phyloP scores from a whole-genome alignment of 306 rosid species.

The Vigna nakashimae region DNA sequence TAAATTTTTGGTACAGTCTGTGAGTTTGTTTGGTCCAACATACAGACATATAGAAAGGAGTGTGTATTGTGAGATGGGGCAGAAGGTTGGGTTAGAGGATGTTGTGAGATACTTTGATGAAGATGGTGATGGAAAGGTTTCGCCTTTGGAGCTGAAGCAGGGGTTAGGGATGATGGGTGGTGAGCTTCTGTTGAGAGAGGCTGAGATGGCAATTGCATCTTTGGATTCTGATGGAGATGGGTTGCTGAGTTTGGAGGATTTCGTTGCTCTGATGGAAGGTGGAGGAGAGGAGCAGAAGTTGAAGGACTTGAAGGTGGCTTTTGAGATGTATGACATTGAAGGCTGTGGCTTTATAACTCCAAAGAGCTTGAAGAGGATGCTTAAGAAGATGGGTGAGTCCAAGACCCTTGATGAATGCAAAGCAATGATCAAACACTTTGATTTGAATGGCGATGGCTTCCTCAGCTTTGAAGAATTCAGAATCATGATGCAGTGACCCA shows the following conservation, averaged over 20 bases:
- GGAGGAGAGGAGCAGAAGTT: conserved; percentile 74
- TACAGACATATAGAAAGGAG: too few species aligned
- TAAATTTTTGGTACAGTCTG: neutral
- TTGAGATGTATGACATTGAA: conserved; percentile 68
- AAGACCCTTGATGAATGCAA: conserved; percentile 70
- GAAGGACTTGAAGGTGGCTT: conserved; percentile 75
- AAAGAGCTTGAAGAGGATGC: conserved; percentile 74
- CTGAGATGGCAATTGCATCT: conserved; percentile 60
- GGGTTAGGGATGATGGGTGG: conserved; percentile 57
- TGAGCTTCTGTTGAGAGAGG: conserved; percentile 58
- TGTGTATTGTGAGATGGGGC: conserved; percentile 25
- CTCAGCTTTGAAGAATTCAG: conserved; percentile 78
- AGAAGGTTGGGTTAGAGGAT: conserved; percentile 40
- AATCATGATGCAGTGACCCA: conserved; percentile 68
- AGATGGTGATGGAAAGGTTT: conserved; percentile 86
- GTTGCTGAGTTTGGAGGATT: conserved; percentile 65
- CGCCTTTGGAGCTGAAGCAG: conserved; percentile 62
- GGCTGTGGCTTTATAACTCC: conserved; percentile 79
- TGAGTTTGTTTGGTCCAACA: neutral
- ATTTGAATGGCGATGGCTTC: conserved; percentile 84
- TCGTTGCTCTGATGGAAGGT: conserved; percentile 56
- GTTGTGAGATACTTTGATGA: conserved; percentile 79
- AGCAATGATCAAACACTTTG: conserved; percentile 71
- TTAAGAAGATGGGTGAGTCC: conserved; percentile 68
- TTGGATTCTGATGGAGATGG: conserved; percentile 91